Conservation (phyloP, 1,284 basidiomycete genomes). For the Ganoderma meredithae region DNA sequence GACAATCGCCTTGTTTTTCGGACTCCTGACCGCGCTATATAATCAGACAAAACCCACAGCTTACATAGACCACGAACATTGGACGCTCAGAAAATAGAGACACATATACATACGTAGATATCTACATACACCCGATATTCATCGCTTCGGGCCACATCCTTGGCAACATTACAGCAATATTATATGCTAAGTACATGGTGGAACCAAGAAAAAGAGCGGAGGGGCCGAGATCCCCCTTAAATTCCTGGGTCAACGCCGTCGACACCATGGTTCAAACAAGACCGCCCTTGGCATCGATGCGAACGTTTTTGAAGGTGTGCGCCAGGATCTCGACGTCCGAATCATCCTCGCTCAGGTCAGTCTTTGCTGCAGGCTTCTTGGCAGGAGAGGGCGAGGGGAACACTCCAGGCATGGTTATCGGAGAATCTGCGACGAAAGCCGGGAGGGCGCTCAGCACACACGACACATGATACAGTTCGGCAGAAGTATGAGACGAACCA, state of each 20-base stretch:
- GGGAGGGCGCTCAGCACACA: neutral
- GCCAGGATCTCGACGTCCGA: conserved; percentile 31
- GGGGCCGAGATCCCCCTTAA: neutral
- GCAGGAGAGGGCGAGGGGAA: conserved; percentile 22
- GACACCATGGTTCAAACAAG: neutral
- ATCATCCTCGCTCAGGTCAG: conserved; percentile 16
- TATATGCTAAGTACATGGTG: neutral
- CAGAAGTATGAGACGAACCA: conserved; percentile 45
- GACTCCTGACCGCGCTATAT: neutral
- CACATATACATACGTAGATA: no score
- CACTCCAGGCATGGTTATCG: conserved; percentile 32
- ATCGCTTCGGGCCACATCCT: no score
- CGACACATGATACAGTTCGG: neutral
- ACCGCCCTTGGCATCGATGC: conserved; percentile 7
- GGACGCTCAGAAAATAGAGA: no score
- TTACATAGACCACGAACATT: neutral
- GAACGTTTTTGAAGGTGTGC: conserved; percentile 24
- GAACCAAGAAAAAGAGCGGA: neutral
- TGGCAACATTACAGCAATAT: neutral
- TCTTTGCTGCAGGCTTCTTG: neutral
- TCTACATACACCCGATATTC: no score
- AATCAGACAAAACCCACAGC: neutral
- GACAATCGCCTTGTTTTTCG: conserved; percentile 1
- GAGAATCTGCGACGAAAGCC: conserved; percentile 44
- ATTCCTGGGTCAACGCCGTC: neutral